Base-by-base conservation (phyloP, 805 yeast species). In the Hanseniaspora guilliermondii region DNA sequence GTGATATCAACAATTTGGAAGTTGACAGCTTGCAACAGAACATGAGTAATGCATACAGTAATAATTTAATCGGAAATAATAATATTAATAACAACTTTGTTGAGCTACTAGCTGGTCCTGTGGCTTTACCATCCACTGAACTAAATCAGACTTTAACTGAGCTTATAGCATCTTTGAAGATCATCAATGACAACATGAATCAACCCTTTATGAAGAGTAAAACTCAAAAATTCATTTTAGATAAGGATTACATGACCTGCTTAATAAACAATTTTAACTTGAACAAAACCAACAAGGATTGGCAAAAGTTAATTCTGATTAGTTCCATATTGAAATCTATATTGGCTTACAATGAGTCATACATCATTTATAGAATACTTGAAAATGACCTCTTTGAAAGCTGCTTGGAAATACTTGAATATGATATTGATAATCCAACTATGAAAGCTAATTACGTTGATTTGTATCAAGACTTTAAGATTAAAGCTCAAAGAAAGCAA, bases 361-460 rank as follows among this genome's bases (percentile, higher is more conserved):
- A 71, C 14, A 72, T 85, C 5, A 65, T 83, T 46, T 87, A 83
- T 53, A 60, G 70, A n/a, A 70, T 85, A 56, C 68, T 81, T 2
- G 73, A 73, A 14, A 83, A 80, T 57, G 73, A 72, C 7, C 61
- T 71, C 40, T 73, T 82, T 46, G 62, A 73, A 61, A 84, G 85
- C 1, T 69, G 87, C 3, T 76, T 83, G 12, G 95, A 96, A 0
- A 83, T 87, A 12, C 68, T 91, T 47, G 98, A 93, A 66, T 84
- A 87, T 66, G 97, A 93, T 65, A 85, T 93, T 0, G 95, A 86
- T 55, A 87, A 77, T 61, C 96, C 96, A 1, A 73, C 74, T 14
- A 74, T 75, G 59, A 88, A 87, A 66, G 87, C 96, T 4, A 83
- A 86, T 60, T 87, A 86, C 68, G 71, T 96, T 52, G 78, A 78